phyloP scores from a whole-genome alignment of 805 yeast species.

The Candida ortonii region DNA sequence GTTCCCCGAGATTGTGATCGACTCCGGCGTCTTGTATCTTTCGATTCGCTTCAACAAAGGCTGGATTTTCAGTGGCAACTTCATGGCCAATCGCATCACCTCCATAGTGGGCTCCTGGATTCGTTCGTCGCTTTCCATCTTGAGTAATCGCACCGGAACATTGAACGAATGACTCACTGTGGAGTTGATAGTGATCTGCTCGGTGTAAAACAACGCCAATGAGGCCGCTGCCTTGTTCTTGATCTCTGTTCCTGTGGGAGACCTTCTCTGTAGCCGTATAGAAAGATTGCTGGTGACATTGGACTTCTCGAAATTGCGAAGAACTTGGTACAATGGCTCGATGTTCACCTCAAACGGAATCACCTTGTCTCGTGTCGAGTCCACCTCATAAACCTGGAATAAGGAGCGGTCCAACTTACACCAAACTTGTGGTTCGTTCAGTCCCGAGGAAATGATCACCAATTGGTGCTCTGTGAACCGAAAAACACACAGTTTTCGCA shows the following conservation, averaged over 20 bases:
- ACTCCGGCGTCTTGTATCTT: slow-evolving; percentile 55
- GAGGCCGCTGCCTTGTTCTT: slow-evolving; percentile 41
- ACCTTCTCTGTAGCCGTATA: slow-evolving; percentile 48
- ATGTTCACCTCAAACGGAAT: slow-evolving; percentile 61
- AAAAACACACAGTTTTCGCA: slow-evolving; percentile 56
- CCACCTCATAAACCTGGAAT: slow-evolving; percentile 50
- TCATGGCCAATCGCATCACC: slow-evolving; percentile 54
- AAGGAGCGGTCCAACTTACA: slow-evolving; percentile 48
- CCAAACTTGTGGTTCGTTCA: slow-evolving; percentile 68
- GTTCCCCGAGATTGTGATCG: slow-evolving; percentile 49
- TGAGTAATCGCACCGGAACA: slow-evolving; percentile 66
- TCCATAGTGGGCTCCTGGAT: slow-evolving; percentile 63
- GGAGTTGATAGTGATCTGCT: slow-evolving; percentile 38
- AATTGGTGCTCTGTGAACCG: slow-evolving; percentile 51
- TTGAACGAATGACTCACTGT: slow-evolving; percentile 62
- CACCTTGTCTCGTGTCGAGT: slow-evolving; percentile 49
- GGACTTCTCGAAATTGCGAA: slow-evolving; percentile 54
- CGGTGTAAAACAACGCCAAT: slow-evolving; percentile 54
- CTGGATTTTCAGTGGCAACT: slow-evolving; percentile 46
- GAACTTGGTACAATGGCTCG: slow-evolving; percentile 56
- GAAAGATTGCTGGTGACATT: slow-evolving; percentile 45
- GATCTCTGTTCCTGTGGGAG: slow-evolving; percentile 13
- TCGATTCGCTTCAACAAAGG: slow-evolving; percentile 61
- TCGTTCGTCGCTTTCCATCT: slow-evolving; percentile 49
- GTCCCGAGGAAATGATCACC: slow-evolving; percentile 48